Evolutionary conservation across 805 yeast genomes (phyloP), one percentile per base, ranked within the genome.

Genomic region (Saccharomycopsis javanensis): DNA sequence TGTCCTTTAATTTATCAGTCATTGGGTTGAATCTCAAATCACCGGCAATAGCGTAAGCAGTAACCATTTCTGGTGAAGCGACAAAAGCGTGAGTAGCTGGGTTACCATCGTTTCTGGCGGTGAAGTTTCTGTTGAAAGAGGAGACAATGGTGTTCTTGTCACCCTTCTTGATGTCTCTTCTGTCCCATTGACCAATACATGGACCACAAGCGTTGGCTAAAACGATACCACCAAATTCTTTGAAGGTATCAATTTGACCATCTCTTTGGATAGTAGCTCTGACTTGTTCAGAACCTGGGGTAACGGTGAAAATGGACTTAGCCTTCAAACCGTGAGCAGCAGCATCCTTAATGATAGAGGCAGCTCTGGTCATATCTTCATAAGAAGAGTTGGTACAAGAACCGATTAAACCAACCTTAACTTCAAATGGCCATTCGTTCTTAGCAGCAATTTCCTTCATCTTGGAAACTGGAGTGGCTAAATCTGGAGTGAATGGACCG

Each of bases 111-210:
- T 91, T 91, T 84, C 98, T 88, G 64, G 97, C 85, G 66, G 96
- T 87, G 82, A 92, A 92, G 78, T 92, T 92, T 81, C 98, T 88
- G 86, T 92, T 92, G 85, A 88, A 92, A 61, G 97, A 89, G 46
- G 97, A 88, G 68, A 92, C 92, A 74, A 92, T 92, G 67, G 97
- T 92, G 81, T 92, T 92, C 77, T 88, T 86, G 74, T 88, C 96
- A 71, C 91, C 86, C 95, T 88, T 89, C 79, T 88, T 83, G 72
- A 88, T 82, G 72, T 88, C 91, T 69, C 79, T 86, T 76, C 98
- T 86, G 71, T 94, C 97, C 99, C 99, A 92, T 78, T 92, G 99
- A 59, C 99, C 99, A 69, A 92, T 92, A 78, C 99, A 92, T 68
- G 98, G 99, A 65, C 99, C 99, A 79, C 99, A 92, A 20, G 99